Evolutionary conservation across 805 yeast genomes (phyloP), one percentile per base, ranked within the genome.

Genomic region (Pichia phayaonensis): DNA sequence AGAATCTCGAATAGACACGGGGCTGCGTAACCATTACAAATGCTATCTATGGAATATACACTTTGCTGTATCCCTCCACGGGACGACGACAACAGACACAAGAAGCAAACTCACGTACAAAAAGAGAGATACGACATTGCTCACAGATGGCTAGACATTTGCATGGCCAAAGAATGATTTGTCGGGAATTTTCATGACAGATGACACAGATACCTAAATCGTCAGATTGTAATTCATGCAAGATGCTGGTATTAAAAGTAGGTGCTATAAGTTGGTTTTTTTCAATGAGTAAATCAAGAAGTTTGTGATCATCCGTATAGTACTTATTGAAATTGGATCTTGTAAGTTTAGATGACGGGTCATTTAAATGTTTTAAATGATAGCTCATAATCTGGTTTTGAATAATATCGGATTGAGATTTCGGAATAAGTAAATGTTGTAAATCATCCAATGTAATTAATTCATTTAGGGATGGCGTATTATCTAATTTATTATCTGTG

Each of bases 131-230:
- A 18, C 97, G 74, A 61, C 97, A 90, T 24, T 78, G 75, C 56
- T 90, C 96, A 65, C 97, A 90, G 6, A 90, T 72, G 0, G 96
- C 90, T 50, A 90, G 79, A 65, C 97, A 90, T 58, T 81, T 79
- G 63, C 97, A 90, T 0, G 97, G 97, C 97, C 97, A 90, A 3
- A 92, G 71, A 10, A 90, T 81, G 41, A 90, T 78, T 51, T 84
- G 86, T 56, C 97, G 73, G 6, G 81, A 77, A 51, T 84, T 80
- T 6, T 75, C 73, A 57, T 85, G 92, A 63, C 97, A 90, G 2
- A 90, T 83, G 8, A 87, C 95, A 67, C 97, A 90, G 7, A 72
- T 70, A 7, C 71, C 69, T 15, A 79, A 56, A 22, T 71, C 63
- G 3, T 67, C 58, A 20, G 64, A 63, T 26, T 64, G 64, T 7